Evolutionary conservation across 73 alveolate genomes (phyloP).

Genomic region (Tetrahymena thermophila): DNA sequence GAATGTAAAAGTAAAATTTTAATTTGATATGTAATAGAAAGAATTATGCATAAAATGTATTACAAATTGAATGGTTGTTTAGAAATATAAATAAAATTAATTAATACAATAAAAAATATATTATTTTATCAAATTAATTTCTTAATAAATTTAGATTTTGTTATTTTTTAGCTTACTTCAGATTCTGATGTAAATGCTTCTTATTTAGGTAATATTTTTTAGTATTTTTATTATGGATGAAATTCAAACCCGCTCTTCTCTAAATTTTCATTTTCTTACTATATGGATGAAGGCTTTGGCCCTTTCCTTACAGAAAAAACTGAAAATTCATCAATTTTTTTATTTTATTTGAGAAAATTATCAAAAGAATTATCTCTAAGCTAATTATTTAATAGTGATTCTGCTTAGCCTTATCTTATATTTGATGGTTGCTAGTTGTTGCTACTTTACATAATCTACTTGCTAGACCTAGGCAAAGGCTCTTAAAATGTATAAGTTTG

Average conservation of each 20-base stretch:
- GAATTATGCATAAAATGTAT: too few species aligned
- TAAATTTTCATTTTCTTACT: not conserved
- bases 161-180: not conserved
- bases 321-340: not conserved
- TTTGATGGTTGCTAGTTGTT: not conserved
- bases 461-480: not conserved
- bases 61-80: too few species aligned
- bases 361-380: not conserved
- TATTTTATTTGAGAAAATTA: not conserved
- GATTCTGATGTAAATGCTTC: not conserved
- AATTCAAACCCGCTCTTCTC: not conserved
- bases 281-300: not conserved
- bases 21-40: too few species aligned
- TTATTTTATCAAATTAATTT: not conserved
- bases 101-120: not conserved
- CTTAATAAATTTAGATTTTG: not conserved
- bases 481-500: not conserved
- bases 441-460: not conserved
- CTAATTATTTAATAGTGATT: not conserved
- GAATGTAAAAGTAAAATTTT: too few species aligned
- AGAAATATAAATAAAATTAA: too few species aligned
- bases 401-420: not conserved
- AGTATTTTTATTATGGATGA: not conserved
- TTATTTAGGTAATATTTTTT: not conserved
- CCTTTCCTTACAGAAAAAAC: not conserved